phyloP scores from a whole-genome alignment of 345 rosid genomes.

The Gossypium anomalum region DNA sequence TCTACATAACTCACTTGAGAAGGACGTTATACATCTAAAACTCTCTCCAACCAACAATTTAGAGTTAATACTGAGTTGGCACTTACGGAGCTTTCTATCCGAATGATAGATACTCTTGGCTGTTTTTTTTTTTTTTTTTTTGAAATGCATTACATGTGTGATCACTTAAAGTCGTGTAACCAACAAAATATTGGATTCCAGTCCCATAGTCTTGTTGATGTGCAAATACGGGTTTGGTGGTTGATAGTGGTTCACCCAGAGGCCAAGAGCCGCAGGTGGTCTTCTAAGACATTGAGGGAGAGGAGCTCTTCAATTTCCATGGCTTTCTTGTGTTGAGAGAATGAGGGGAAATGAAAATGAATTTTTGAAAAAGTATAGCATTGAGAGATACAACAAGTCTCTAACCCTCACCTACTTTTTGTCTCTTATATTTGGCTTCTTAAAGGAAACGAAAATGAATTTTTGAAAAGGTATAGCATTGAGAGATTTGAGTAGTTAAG shows the following conservation, averaged over 20 bases:
- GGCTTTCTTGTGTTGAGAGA: too few relatives aligned
- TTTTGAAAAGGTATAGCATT: neutral
- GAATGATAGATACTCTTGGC: neutral
- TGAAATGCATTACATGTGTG: neutral
- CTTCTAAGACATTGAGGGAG: too few relatives aligned
- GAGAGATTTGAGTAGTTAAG: neutral
- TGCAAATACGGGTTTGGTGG: too few relatives aligned
- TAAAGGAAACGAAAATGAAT: neutral
- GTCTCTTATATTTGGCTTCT: neutral
- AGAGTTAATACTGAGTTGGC: neutral
- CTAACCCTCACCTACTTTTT: neutral
- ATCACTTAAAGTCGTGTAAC: neutral
- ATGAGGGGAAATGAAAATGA: too few relatives aligned
- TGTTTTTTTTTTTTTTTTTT: neutral
- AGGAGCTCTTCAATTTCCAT: too few relatives aligned
- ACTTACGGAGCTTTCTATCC: neutral
- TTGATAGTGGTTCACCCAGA: too few relatives aligned
- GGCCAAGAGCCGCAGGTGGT: too few relatives aligned
- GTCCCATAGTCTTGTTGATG: neutral
- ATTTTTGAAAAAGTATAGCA: too few relatives aligned
- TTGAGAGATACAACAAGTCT: neutral
- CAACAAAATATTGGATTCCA: neutral
- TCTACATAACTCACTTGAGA: neutral
- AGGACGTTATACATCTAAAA: neutral
- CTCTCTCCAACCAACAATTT: neutral